Evolutionary conservation across 2,329 filamentous ascomycete species (phyloP).

Genomic region (Truncatella angustata): DNA sequence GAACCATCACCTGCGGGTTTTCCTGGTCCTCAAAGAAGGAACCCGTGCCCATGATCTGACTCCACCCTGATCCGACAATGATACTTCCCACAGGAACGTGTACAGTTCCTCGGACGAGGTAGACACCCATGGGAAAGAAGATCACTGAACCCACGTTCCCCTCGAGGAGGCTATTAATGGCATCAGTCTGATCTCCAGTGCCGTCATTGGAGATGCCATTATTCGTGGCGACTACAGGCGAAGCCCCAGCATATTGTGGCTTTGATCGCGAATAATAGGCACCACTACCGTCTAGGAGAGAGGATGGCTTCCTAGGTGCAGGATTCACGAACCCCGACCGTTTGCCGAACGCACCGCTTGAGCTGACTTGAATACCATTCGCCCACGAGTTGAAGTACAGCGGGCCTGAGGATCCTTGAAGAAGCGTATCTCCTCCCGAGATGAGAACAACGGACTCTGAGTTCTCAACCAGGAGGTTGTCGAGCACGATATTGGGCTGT

Average conservation of each 20-base stretch:
- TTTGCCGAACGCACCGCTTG: too few species aligned
- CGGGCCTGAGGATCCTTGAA: too few species aligned
- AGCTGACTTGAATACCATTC: too few species aligned
- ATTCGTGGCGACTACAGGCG: slow-evolving; percentile 28
- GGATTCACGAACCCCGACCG: too few species aligned
- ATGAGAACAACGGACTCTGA: too few species aligned
- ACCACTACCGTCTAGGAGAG: too few species aligned
- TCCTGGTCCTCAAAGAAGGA: slow-evolving; percentile 55
- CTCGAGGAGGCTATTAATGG: slow-evolving; percentile 32
- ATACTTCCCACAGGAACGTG: slow-evolving; percentile 36
- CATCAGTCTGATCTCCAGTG: slow-evolving; percentile 32
- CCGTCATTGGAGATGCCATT: slow-evolving; percentile 31
- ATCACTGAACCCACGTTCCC: slow-evolving; percentile 25
- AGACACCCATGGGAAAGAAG: slow-evolving; percentile 53
- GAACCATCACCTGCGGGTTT: slow-evolving; percentile 64
- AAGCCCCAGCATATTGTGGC: neutral
- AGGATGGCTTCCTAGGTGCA: too few species aligned
- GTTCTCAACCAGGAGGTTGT: too few species aligned
- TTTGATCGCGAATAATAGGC: neutral
- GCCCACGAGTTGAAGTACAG: too few species aligned
- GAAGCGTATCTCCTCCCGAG: too few species aligned
- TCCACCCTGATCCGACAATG: slow-evolving; percentile 69
- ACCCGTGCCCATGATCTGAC: slow-evolving; percentile 61
- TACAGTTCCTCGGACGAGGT: slow-evolving; percentile 57
- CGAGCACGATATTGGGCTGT: too few species aligned